phyloP scores from a whole-genome alignment of 805 yeast genomes.

The Barnettozyma vustinii region DNA sequence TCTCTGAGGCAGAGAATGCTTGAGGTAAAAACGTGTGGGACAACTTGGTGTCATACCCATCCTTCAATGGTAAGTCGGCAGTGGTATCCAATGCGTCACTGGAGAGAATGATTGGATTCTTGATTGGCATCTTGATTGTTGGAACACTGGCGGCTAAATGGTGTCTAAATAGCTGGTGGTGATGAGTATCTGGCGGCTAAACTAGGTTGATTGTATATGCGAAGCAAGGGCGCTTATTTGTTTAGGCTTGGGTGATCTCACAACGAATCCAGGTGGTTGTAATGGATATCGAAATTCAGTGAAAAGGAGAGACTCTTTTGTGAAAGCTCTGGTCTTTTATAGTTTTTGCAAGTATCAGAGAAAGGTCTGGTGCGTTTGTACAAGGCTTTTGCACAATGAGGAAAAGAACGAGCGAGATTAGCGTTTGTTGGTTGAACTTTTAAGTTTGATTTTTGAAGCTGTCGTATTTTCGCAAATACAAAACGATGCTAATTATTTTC shows the following conservation, averaged over 20 bases:
- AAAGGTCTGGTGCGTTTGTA: background rate
- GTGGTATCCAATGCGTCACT: background rate
- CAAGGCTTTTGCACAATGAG: background rate
- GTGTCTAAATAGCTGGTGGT: background rate
- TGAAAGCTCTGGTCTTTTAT: conserved; percentile 2
- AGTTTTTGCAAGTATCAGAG: background rate
- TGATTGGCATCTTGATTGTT: conserved; percentile 7
- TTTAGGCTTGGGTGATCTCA: background rate
- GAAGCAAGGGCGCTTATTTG: background rate
- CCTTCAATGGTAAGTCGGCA: conserved; percentile 2
- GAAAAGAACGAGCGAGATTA: conserved; percentile 1
- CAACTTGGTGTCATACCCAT: conserved; percentile 9
- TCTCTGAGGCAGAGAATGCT: conserved; percentile 20
- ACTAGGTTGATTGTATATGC: background rate
- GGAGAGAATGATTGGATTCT: conserved; percentile 8
- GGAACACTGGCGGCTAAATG: conserved; percentile 8
- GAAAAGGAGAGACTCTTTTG: background rate
- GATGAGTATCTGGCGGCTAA: background rate
- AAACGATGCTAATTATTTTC: background rate
- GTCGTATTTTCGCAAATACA: background rate
- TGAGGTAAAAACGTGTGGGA: conserved; percentile 15
- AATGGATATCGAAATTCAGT: background rate
- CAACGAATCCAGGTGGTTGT: background rate
- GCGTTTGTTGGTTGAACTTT: background rate
- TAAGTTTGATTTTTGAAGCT: background rate